Evolutionary conservation across 345 rosid species (phyloP).

Genomic region (rapeseed (Brassica napus)): DNA sequence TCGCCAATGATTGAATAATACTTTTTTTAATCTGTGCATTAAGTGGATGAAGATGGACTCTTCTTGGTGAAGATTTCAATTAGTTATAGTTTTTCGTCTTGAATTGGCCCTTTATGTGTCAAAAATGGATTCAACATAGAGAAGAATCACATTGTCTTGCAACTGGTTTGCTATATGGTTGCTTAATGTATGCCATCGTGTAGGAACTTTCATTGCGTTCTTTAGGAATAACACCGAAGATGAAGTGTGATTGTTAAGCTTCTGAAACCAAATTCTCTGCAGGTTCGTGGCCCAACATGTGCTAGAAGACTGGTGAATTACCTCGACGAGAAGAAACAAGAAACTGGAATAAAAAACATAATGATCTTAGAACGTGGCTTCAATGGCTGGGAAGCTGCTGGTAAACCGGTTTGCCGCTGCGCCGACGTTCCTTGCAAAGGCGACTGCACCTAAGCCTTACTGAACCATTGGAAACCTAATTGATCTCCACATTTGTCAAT

Average conservation of each 20-base stretch:
- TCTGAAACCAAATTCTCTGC: constrained; percentile 17
- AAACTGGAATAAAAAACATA: constrained; percentile 66
- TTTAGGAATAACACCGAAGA: not conserved
- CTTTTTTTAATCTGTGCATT: too few species aligned
- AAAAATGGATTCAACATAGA: too few species aligned
- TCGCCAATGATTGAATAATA: not conserved
- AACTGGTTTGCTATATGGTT: not conserved
- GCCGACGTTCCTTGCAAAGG: constrained; percentile 65
- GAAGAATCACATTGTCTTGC: not conserved
- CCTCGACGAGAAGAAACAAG: constrained; percentile 68
- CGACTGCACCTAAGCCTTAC: constrained; percentile 24
- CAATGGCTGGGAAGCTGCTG: constrained; percentile 92
- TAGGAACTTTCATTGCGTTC: not conserved
- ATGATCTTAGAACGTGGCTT: constrained; percentile 76
- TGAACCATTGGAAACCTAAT: not conserved
- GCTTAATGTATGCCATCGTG: not conserved
- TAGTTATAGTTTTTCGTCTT: not conserved
- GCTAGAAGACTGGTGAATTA: constrained; percentile 71
- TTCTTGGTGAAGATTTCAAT: not conserved
- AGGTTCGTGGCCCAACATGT: constrained; percentile 96
- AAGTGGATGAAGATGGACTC: not conserved
- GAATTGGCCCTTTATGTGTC: too few species aligned
- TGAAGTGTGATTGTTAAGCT: constrained; percentile 18
- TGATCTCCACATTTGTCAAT: constrained; percentile 24
- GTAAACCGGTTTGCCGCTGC: constrained; percentile 83